Evolutionary conservation across 345 rosid species (phyloP), one percentile per base, ranked within the genome.

Genomic region (Ceriops zippeliana): DNA sequence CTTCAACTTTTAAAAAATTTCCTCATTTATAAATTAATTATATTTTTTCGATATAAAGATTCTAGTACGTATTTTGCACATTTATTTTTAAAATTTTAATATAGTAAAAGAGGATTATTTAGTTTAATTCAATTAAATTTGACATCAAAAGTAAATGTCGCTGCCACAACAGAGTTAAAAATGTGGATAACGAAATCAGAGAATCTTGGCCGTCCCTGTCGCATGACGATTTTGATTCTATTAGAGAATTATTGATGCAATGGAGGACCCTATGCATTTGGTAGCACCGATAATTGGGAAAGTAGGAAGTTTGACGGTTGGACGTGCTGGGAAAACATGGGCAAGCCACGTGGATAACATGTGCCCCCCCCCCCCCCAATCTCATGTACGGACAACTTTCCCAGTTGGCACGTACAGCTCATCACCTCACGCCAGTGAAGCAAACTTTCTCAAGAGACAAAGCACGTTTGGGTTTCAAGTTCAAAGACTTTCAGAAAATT

Each of bases 401-500:
- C 61, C 6, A n/a, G 73, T 24, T 70, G 73, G 73, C 67, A 52
- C 20, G 32, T 1, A 17, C 4, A 17, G 16, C 64, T 26, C 13
- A 49, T 26, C 58, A 61, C 61, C 66, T 63, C 66, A 7, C 17
- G 4, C 24, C 37, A 9, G 2, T 0, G 30, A 65, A 9, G 11
- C 27, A 0, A 54, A n/a, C 57, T n/a, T 52, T 22, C 10, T 7
- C 0, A n/a, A n/a, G 22, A 1, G 37, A 34, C 37, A 34, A 7
- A 34, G 37, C 37, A 34, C 37, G 37, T 7, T 34, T 7, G 8
- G 37, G 9, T 7, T 34, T 34, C 1, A 0, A 34, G 37, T 7
- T 7, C 1, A 34, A 34, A 34, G 37, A 34, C 34, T 31, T 4
- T 31, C 1, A 4, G 9, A 19, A 51, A n/a, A 51, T 2, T 17